Conservation (phyloP, 192 early-diverging fungal genomes). For the Paraglomus occultum region DNA sequence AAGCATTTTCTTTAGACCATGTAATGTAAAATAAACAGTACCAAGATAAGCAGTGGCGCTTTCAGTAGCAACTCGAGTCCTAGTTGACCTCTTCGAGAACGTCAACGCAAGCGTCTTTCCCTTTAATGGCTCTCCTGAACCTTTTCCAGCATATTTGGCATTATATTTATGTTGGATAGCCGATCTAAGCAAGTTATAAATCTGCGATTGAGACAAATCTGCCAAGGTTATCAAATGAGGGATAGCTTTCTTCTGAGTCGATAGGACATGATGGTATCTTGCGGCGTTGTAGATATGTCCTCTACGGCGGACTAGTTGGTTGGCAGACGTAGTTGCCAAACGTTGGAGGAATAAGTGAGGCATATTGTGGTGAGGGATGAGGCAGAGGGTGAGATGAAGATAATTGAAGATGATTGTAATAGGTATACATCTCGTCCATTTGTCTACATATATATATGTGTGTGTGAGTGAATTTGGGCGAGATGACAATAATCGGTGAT, state of each 20-base stretch:
- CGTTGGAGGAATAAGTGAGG: too few species aligned
- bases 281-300: too few species aligned
- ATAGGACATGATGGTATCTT: too few species aligned
- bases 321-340: too few species aligned
- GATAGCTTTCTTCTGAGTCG: background rate
- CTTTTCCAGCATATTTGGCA: conserved; percentile 56
- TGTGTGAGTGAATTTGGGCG: too few species aligned
- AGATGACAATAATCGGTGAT: too few species aligned
- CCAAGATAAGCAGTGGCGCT: conserved; percentile 82
- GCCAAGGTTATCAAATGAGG: conserved; percentile 76
- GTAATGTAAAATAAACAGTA: conserved; percentile 29
- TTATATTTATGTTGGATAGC: conserved; percentile 80
- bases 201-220: conserved; percentile 76
- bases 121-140: conserved; percentile 54
- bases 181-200: conserved; percentile 72
- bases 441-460: too few species aligned
- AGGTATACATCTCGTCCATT: too few species aligned
- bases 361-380: too few species aligned
- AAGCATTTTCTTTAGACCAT: background rate
- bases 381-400: too few species aligned
- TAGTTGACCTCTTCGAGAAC: conserved; percentile 95
- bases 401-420: too few species aligned
- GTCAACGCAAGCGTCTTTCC: conserved; percentile 91
- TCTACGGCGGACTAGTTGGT: too few species aligned
- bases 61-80: conserved; percentile 95